A percentile compares a stretch with the other conserved stretches of the same genome.
phyloP scores from a whole-genome alignment of 208 protist genomes.

The Wallacemonas sp. region DNA sequence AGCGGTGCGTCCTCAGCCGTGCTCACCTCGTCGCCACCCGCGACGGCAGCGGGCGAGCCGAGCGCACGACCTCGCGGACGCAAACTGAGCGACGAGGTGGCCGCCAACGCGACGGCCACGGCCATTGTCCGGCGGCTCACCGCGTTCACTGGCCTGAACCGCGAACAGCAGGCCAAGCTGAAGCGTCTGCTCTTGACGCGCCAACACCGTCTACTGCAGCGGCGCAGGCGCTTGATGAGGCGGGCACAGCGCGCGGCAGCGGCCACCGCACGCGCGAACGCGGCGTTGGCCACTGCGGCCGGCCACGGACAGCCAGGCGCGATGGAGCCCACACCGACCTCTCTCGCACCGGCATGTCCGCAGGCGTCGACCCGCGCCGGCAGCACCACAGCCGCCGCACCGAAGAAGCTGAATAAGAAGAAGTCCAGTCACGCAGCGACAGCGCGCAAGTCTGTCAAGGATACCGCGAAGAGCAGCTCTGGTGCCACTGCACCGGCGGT shows the following conservation, averaged over 20 bases:
- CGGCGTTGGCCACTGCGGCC: background rate
- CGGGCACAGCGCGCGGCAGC: background rate
- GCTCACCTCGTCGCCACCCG: background rate
- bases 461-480: no score
- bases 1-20: no score
- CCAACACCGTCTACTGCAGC: background rate
- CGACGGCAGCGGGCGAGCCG: background rate
- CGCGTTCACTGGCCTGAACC: slow-evolving; percentile 1
- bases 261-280: background rate
- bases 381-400: no score
- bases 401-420: no score
- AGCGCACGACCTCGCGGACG: background rate
- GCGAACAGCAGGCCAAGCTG: slow-evolving; percentile 4
- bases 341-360: background rate
- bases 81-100: background rate
- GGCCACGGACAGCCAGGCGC: background rate
- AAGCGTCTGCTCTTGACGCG: background rate
- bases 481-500: no score
- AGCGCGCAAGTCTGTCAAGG: no score
- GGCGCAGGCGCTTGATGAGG: background rate
- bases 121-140: slow-evolving; percentile 7
- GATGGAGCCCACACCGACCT: background rate
- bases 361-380: background rate
- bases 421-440: no score
- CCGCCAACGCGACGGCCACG: background rate